Percentiles rank a stretch among this genome's conserved stretches.
Conservation (phyloP, 176 grass and related monocot species). For the Stipa capillata region DNA sequence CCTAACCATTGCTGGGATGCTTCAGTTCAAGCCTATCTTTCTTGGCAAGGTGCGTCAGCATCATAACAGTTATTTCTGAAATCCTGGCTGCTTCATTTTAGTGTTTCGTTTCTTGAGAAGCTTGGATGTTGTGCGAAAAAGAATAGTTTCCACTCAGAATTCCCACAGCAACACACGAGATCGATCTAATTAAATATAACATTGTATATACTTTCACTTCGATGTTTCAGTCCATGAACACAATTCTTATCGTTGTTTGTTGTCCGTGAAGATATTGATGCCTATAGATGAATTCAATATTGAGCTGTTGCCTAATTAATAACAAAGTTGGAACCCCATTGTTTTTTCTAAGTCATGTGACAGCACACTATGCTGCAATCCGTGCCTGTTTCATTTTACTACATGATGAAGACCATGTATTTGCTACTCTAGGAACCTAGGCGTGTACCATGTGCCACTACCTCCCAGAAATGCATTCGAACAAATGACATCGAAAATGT, state of each 20-base stretch:
- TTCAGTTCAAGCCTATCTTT: constrained; percentile 99
- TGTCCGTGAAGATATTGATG: background rate
- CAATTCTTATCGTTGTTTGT: background rate
- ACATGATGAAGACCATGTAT: background rate
- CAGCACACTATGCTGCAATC: background rate
- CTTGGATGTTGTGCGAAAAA: background rate
- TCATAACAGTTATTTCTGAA: background rate
- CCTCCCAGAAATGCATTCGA: constrained; percentile 88
- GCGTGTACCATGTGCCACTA: constrained; percentile 75
- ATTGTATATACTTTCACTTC: too few relatives aligned
- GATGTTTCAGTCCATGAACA: background rate
- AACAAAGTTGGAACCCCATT: background rate
- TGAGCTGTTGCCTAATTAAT: background rate
- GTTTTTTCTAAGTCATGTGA: background rate
- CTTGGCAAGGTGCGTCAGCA: constrained; percentile 60
- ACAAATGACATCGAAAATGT: constrained; percentile 99
- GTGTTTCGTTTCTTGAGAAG: background rate
- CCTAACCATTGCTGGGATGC: constrained; percentile 98
- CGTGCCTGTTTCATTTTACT: background rate
- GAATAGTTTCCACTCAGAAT: background rate
- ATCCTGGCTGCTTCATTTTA: background rate
- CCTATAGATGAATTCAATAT: background rate
- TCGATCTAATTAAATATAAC: too few relatives aligned
- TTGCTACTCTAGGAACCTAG: constrained; percentile 65
- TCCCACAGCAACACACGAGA: too few relatives aligned